Percentiles rank a stretch among this genome's conserved stretches.
phyloP scores from a whole-genome alignment of 441 rosid species.

The Theobroma grandiflorum region DNA sequence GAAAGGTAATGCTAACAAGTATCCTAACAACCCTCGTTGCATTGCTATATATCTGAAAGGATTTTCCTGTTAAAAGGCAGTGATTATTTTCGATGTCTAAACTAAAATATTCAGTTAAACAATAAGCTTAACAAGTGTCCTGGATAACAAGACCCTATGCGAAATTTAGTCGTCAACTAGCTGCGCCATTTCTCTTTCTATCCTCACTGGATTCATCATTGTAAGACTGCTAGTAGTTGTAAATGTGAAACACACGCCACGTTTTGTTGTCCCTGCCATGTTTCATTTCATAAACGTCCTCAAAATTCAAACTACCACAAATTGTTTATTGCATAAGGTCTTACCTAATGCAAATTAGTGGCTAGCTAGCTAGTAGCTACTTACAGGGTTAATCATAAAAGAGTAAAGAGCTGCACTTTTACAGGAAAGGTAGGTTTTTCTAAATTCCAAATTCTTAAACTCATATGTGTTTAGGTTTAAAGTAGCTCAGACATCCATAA shows the following conservation, averaged over 20 bases:
- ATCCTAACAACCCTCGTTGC: background rate
- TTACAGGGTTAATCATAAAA: background rate
- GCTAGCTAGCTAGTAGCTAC: background rate
- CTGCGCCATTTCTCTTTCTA: background rate
- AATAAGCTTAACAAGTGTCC: background rate
- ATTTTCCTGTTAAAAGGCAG: too few relatives aligned
- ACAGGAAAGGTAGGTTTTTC: background rate
- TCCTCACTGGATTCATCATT: background rate
- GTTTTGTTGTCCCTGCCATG: background rate
- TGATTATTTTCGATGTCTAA: too few relatives aligned
- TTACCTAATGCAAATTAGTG: background rate
- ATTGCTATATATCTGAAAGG: background rate
- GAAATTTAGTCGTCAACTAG: background rate
- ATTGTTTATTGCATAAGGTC: constrained; percentile 1
- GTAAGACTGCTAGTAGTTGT: background rate
- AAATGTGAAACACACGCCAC: background rate
- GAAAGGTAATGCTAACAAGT: background rate
- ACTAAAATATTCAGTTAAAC: too few relatives aligned
- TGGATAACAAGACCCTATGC: background rate
- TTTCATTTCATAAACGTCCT: background rate
- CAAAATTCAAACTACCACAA: background rate
- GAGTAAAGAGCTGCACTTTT: background rate
- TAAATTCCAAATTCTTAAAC: background rate
- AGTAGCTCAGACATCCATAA: background rate
- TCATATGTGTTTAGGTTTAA: background rate